Base-by-base conservation (phyloP, 1,284 basidiomycete species). In the Malassezia slooffiae region DNA sequence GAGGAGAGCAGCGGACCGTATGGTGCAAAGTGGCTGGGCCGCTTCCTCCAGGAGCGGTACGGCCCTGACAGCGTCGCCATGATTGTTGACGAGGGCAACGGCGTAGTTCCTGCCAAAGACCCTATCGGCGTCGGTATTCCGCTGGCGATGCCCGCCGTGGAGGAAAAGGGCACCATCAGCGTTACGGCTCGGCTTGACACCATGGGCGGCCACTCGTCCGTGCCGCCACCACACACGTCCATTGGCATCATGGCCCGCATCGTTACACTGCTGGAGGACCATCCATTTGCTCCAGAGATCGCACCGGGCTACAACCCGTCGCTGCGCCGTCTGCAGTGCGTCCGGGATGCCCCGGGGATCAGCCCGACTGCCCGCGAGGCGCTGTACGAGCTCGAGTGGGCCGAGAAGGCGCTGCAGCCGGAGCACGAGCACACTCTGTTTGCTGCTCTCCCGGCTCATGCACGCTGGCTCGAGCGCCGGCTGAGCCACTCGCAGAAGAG, bases 201-300 rank as follows among this genome's bases (percentile, higher is more conserved):
- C 2, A 73, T 75, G 1, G 82, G 81, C 8, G 81, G 82, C 0
- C 81, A 83, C 62, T 80, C 79, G 4, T 80, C 77, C 38, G 71
- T 74, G 8, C 80, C 80, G 13, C 79, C 79, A 22, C 50, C 68
- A 26, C 74, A 75, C 55, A 74, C 24, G 66, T 75, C 75, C 43
- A 82, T 82, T 47, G 80, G 80, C 9, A 75, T 79, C n/a, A 74
- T 82, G 27, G 71, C 79, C 3, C 70, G 73, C 0, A 60, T 81
- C 23, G 70, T 82, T 27, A 74, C 75, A 3, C 71, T 74, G 11
- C 72, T 78, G 34, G 80, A 82, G 60, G 57, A 71, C 5, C 71
- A 78, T 48, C 77, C 80, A 0, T 74, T 73, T 62, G 52, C 57
- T 3, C 51, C 62, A 24, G 64, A 40, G 54, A 72, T 61, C 54